Base-by-base conservation (phyloP, 345 rosid species). In the Conringia planisiliqua region DNA sequence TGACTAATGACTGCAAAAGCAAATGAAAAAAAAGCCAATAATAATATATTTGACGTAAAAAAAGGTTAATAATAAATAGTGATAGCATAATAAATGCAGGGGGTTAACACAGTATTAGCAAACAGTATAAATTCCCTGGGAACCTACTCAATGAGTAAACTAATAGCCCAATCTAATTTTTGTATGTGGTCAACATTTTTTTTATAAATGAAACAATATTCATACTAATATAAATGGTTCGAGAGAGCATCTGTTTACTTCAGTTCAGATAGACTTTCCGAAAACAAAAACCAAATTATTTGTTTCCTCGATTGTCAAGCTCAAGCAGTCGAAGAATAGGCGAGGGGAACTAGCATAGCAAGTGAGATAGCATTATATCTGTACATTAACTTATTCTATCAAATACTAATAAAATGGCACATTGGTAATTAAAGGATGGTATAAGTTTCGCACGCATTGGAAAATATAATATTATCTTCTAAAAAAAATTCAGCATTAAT, bases 301-400 rank as follows among this genome's bases (percentile, higher is more conserved):
- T 65, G 54, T 67, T 38, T 67, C 10, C 43, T 48, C 73, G 26
- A 58, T 74, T 43, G 68, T 67, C 54, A 75, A 67, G 72, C 36
- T 42, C 7, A 58, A 57, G 44, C 73, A 66, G 60, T 74, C 7
- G 78, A 74, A 47, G 73, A 67, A 72, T 58, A 44, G 72, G 54
- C 47, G 52, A 35, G 52, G 40, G 40, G 5, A 44, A 58, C 50
- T 20, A 58, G 68, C 68, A 47, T 20, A 48, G 68, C 68, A 47
- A 61, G 68, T 74, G 44, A 48, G 54, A 74, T 35, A 27, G 61
- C 32, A 27, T 27, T 58, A 20, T 47, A 74, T 66, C 47, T 16
- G 20, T 22, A 22, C 48, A n/a, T n/a, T n/a, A 26, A 11, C 12
- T 16, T 38, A 6, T 11, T 26, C n/a, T 16, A 44, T 20, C n/a